These are phyloP conservation scores for Medicago truncatula DNA, from an alignment of 306 rosid genomes.

Conservation along the genomic window MtrunA17r5.0-ANR NC_053046.1:29707501-29708000, in stretches of 20 bases:
- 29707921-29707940: background rate
- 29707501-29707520: constrained; percentile 10
- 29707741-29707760: background rate
- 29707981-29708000: background rate
- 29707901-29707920: background rate
- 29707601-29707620: constrained; percentile 14
- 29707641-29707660: constrained; percentile 16
- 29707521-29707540: constrained; percentile 12
- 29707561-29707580: constrained; percentile 19
- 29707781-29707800: background rate
- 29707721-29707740: background rate
- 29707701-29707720: background rate
- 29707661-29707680: constrained; percentile 21
- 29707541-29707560: constrained; percentile 24
- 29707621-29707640: constrained; percentile 21
- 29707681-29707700: background rate
- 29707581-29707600: constrained; percentile 6
- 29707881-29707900: background rate
- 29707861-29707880: background rate
- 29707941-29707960: background rate
- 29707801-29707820: background rate
- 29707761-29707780: background rate
- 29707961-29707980: background rate
- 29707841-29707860: background rate
- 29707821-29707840: background rate